Conservation (phyloP, 768 basidiomycete genomes). For the Leucogyrophana mollusca region DNA sequence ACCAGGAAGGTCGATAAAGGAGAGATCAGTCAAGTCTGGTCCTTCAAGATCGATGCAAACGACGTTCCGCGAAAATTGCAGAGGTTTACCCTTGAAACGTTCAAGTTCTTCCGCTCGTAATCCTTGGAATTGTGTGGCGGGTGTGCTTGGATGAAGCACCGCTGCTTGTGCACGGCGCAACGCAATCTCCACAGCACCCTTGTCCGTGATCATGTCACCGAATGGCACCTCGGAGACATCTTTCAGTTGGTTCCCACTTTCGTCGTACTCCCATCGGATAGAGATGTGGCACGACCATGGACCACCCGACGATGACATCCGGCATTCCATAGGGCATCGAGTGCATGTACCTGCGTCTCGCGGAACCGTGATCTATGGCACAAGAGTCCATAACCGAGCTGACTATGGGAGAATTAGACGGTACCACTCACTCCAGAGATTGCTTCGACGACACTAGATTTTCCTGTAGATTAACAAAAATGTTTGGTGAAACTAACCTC, state of each 20-base stretch:
- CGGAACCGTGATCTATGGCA: slow-evolving; percentile 39
- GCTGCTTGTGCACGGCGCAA: slow-evolving; percentile 62
- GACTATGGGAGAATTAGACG: too few relatives aligned
- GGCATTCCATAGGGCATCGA: slow-evolving; percentile 38
- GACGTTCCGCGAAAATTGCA: slow-evolving; percentile 39
- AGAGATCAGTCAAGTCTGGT: slow-evolving; percentile 35
- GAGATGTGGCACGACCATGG: slow-evolving; percentile 39
- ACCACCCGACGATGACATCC: slow-evolving; percentile 20
- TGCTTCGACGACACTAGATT: slow-evolving; percentile 48
- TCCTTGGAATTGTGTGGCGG: slow-evolving; percentile 21
- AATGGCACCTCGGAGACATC: slow-evolving; percentile 36
- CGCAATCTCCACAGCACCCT: slow-evolving; percentile 45
- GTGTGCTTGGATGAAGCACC: slow-evolving; percentile 44
- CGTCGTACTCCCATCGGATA: slow-evolving; percentile 40
- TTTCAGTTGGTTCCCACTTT: slow-evolving; percentile 19
- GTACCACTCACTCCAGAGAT: slow-evolving; percentile 51
- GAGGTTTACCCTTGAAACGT: slow-evolving; percentile 8
- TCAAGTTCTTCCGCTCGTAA: slow-evolving; percentile 7
- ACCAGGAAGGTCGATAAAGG: slow-evolving; percentile 42
- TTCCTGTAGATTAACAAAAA: slow-evolving; percentile 31
- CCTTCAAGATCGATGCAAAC: slow-evolving; percentile 41
- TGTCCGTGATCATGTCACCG: slow-evolving; percentile 40
- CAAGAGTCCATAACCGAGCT: too few relatives aligned
- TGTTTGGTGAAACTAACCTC: too few relatives aligned
- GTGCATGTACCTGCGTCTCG: slow-evolving; percentile 50